Conservation (phyloP, 2,329 filamentous ascomycete genomes). For the Harringtonia lauricola region DNA sequence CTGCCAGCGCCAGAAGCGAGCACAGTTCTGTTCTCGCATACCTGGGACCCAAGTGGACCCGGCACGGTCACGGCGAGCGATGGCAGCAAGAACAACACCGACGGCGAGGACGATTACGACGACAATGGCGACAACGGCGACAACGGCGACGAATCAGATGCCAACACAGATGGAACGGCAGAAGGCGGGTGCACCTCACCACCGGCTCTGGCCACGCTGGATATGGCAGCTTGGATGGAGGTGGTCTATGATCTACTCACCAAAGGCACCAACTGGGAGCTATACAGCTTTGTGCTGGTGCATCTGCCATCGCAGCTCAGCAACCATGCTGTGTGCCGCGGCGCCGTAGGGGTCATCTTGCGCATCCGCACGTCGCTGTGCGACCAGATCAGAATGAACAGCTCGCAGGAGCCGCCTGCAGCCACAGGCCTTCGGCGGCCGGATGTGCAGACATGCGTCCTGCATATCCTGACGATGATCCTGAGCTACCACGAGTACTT, state of each 20-base stretch:
- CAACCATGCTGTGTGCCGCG: conserved; percentile 77
- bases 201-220: conserved; percentile 26
- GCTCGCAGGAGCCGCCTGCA: conserved; percentile 70
- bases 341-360: conserved; percentile 62
- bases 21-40: conserved; percentile 35
- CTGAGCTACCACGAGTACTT: conserved; percentile 85
- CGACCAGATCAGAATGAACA: conserved; percentile 68
- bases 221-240: conserved; percentile 64
- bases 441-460: conserved; percentile 81
- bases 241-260: conserved; percentile 63
- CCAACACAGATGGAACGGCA: neutral
- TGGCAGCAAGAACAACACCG: neutral
- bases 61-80: neutral
- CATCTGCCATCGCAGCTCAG: conserved; percentile 79
- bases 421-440: conserved; percentile 73
- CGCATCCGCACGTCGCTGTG: conserved; percentile 67
- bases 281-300: conserved; percentile 82
- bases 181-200: neutral
- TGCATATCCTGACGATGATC: conserved; percentile 76
- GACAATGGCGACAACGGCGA: neutral
- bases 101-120: neutral
- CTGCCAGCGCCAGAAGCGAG: conserved; percentile 33
- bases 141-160: neutral
- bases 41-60: conserved; percentile 5
- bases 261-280: conserved; percentile 73